phyloP scores from a whole-genome alignment of 306 rosid genomes.

The Clitoria ternatea region DNA sequence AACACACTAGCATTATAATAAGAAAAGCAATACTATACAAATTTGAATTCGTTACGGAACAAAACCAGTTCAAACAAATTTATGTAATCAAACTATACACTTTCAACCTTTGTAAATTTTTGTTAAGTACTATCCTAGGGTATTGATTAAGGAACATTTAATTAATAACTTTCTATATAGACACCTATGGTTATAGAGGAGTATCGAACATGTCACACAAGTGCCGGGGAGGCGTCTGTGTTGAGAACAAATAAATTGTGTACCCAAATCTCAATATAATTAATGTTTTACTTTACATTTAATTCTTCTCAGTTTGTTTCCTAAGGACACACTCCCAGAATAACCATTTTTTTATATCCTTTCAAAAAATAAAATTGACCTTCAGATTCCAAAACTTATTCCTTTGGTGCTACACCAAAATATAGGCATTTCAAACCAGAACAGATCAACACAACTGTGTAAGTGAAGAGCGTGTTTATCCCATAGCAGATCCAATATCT shows the following conservation, averaged over 20 bases:
- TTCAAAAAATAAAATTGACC: neutral
- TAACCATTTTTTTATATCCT: neutral
- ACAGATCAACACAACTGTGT: neutral
- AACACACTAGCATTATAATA: neutral
- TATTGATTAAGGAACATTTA: neutral
- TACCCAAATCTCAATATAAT: neutral
- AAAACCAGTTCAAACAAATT: neutral
- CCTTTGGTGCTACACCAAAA: neutral
- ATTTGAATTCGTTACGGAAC: neutral
- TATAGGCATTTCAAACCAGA: constrained; percentile 5
- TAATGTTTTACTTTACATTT: neutral
- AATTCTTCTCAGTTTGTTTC: neutral
- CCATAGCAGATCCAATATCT: neutral
- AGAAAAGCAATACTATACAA: neutral
- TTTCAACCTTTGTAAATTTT: neutral
- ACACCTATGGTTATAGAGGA: no score
- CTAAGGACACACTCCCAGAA: neutral
- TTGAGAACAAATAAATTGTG: neutral
- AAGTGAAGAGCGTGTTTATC: neutral
- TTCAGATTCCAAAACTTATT: constrained; percentile 2
- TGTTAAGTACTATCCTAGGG: neutral
- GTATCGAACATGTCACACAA: no score
- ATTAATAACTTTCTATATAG: neutral
- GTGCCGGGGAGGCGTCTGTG: no score
- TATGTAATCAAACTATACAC: neutral